Percentiles rank a stretch among this genome's conserved stretches.
Evolutionary conservation across 345 rosid species (phyloP).

Genomic region (Gossypium mustelinum): DNA sequence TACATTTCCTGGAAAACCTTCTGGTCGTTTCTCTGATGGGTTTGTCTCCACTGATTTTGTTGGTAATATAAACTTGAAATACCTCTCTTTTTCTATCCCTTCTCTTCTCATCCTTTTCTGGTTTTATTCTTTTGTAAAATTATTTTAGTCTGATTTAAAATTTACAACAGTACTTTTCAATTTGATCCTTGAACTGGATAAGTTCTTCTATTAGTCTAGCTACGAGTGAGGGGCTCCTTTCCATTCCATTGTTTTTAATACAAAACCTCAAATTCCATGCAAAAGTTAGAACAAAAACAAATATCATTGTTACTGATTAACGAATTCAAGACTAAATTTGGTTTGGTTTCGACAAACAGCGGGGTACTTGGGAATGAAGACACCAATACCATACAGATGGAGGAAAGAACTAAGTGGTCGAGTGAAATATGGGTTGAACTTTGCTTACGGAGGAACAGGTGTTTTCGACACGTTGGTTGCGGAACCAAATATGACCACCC

Average conservation of each 20-base stretch:
- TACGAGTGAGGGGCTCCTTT: no score
- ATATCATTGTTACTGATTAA: no score
- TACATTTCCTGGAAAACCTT: conserved; percentile 58
- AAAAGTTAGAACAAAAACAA: no score
- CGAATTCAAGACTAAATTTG: not conserved
- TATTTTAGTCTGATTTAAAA: no score
- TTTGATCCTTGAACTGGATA: no score
- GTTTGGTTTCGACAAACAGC: conserved; percentile 36
- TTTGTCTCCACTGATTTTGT: conserved; percentile 50
- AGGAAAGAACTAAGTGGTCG: conserved; percentile 25
- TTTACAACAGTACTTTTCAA: no score
- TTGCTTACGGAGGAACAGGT: conserved; percentile 80
- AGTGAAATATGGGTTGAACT: conserved; percentile 56
- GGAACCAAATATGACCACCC: conserved; percentile 68
- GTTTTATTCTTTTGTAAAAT: not conserved
- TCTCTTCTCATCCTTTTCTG: conserved; percentile 17
- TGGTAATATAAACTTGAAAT: not conserved
- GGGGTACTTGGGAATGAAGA: conserved; percentile 41
- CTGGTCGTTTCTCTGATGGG: conserved; percentile 63
- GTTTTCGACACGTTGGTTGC: conserved; percentile 46
- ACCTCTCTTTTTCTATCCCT: no score
- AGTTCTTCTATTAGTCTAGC: no score
- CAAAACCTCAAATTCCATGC: no score
- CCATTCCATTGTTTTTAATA: no score
- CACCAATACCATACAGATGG: conserved; percentile 65